Base-by-base conservation (phyloP, 106 monocot species). In the Hemerocallis citrina region DNA sequence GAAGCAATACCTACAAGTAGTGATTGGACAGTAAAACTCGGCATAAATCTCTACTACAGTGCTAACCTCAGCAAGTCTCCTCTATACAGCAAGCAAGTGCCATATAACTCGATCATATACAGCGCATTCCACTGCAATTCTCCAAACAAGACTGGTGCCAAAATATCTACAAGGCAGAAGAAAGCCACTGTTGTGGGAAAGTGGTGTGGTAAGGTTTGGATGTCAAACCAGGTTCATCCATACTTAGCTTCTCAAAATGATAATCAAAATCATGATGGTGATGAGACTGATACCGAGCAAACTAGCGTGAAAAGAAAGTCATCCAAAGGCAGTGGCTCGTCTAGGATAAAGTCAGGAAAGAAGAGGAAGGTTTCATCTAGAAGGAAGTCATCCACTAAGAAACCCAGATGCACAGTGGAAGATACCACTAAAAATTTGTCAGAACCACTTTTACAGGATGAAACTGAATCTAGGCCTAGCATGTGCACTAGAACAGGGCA, bases 141-240 rank as follows among this genome's bases (percentile, higher is more conserved):
- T 33, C 57, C 74, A 19, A 61, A 68, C 44, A 80, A 64, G 34
- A 62, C 49, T 43, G 38, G 57, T 37, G 67, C 66, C 16, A 82
- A 64, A 42, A 77, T 57, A 40, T 46, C 41, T 34, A 66, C 75
- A 28, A 65, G 72, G 72, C 77, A 78, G 78, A 92, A 88, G 67
- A 87, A 84, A 45, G 59, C 75, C 65, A 61, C 68, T 20, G 75
- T 84, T 13, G 74, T 75, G 36, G 92, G 92, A 5, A 80, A 76
- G 58, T 92, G 92, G 92, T 92, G 92, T 47, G 92, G 92, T 19
- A 92, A 78, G 50, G 81, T 77, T 57, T 92, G 92, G 92, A 83
- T 84, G 83, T 70, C 78, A 13, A 84, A 84, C 61, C 87, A 92
- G 57, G 87, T 92, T 22, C 92, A 92, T 73, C 87, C 92, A 15